A percentile compares a stretch with the other conserved stretches of the same genome.
phyloP scores from a whole-genome alignment of 1,284 basidiomycete genomes.

The Ustilago sp. region DNA sequence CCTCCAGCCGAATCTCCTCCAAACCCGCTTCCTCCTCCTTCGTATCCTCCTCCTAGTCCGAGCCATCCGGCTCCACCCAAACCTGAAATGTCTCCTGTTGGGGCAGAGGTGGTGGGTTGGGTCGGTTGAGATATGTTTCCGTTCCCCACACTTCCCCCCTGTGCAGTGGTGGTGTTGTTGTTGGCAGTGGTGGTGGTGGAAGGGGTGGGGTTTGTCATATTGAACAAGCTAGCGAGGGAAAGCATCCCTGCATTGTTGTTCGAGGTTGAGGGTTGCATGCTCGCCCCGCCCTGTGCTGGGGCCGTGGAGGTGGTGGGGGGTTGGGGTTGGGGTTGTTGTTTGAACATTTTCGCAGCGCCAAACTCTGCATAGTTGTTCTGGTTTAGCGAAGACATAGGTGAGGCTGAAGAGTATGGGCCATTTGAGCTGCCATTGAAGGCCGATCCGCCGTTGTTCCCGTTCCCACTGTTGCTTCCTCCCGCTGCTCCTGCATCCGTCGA shows the following conservation, averaged over 20 bases:
- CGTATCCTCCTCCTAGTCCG: constrained; percentile 56
- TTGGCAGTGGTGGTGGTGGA: constrained; percentile 4
- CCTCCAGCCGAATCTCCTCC: constrained; percentile 63
- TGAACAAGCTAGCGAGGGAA: constrained; percentile 34
- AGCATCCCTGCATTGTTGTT: constrained; percentile 28
- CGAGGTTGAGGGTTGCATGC: constrained; percentile 22
- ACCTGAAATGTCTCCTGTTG: constrained; percentile 21
- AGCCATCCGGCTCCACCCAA: constrained; percentile 65
- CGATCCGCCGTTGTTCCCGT: not conserved
- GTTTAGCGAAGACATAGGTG: constrained; percentile 34
- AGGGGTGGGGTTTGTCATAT: constrained; percentile 1
- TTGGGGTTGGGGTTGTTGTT: constrained; percentile 17
- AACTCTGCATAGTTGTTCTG: constrained; percentile 25
- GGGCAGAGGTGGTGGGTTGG: not conserved
- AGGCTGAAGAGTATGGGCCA: constrained; percentile 43
- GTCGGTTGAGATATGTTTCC: not conserved
- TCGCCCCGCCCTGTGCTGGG: not conserved
- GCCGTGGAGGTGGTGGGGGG: not conserved
- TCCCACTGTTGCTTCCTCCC: not conserved
- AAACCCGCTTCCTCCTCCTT: constrained; percentile 50
- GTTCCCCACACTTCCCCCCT: not conserved
- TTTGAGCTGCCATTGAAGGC: constrained; percentile 21
- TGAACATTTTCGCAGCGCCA: constrained; percentile 33
- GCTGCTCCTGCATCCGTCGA: not conserved
- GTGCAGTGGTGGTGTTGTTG: not conserved